phyloP scores from a whole-genome alignment of 2,329 filamentous ascomycete species.

The Thielaviopsis populi region DNA sequence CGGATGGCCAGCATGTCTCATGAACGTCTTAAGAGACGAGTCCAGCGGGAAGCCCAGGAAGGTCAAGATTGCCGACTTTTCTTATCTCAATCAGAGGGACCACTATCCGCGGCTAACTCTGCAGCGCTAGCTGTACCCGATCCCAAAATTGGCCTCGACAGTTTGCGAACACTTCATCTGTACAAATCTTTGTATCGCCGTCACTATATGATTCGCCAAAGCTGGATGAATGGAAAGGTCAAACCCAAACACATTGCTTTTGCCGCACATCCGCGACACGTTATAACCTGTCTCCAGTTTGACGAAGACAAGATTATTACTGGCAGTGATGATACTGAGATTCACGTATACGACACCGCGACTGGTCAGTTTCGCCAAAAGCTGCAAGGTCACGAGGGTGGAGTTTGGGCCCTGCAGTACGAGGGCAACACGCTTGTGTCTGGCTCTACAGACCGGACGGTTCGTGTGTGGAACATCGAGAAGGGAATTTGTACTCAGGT shows the following conservation, averaged over 20 bases:
- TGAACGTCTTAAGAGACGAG: constrained; percentile 40
- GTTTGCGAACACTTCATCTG: constrained; percentile 70
- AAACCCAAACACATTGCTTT: constrained; percentile 82
- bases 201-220: constrained; percentile 76
- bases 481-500: constrained; percentile 84
- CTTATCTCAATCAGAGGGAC: constrained; percentile 49
- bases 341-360: constrained; percentile 95
- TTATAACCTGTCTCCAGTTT: constrained; percentile 95
- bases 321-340: constrained; percentile 91
- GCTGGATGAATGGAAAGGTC: constrained; percentile 76
- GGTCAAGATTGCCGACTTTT: not conserved
- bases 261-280: constrained; percentile 86
- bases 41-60: constrained; percentile 25
- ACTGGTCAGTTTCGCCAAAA: constrained; percentile 72
- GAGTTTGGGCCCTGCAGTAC: constrained; percentile 95
- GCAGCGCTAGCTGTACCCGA: constrained; percentile 72
- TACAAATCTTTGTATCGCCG: constrained; percentile 94
- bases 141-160: constrained; percentile 62
- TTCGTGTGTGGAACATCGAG: constrained; percentile 99
- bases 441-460: constrained; percentile 87
- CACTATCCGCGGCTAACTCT: constrained; percentile 70
- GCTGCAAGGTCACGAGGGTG: constrained; percentile 86
- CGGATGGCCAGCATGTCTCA: constrained; percentile 23
- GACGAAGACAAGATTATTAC: constrained; percentile 97
- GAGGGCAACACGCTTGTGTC: constrained; percentile 91